Evolutionary conservation across 2,329 filamentous ascomycete species (phyloP), one percentile per base, ranked within the genome.

Genomic region (Bipolaris sorokiniana): DNA sequence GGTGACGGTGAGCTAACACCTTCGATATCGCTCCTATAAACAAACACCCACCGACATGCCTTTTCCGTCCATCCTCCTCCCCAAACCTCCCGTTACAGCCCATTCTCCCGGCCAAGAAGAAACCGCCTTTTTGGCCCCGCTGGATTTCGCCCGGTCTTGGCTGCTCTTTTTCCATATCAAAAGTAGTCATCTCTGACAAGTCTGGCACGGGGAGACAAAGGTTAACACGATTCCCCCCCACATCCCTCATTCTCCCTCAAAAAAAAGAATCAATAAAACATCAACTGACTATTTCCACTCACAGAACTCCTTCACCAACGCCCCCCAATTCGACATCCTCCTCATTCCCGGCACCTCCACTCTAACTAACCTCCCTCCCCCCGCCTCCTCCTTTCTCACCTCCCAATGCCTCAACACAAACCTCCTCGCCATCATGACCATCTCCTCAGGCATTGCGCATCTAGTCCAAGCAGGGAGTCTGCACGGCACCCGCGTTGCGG

Each of bases 141-240:
- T 63, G 69, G 71, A 71, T 71, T 71, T 72, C 67, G 63, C 65
- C 67, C 64, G 64, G 65, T 67, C 63, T 68, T 69, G 68, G 52
- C 63, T 69, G 41, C 54, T 45, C 58, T 40, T 20, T 11, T 46
- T 22, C 20, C 7, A 31, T 3, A 16, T 31, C 28, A 38, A 45
- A 54, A 55, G 48, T 62, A 65, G 67, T 64, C 65, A 69, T 70
- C 63, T 70, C 64, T 71, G 67, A 56, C 58, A 71, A 71, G 55
- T 71, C 71, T 75, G 68, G 71, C 72, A 66, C 28, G 63, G 69
- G 71, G 22, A 75, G 70, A 65, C 60, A 74, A 74, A 75, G 71
- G 72, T 74, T 66, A 72, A 70, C 62, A 68, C 62, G 59, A 56
- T 40, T 68, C 10, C 70, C 40, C 69, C 60, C 34, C n/a, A 52